These are phyloP conservation scores for Aspergillus mulundensis DNA, from an alignment of 495 filamentous ascomycete genomes.

Conservation along the genomic window DNA sequence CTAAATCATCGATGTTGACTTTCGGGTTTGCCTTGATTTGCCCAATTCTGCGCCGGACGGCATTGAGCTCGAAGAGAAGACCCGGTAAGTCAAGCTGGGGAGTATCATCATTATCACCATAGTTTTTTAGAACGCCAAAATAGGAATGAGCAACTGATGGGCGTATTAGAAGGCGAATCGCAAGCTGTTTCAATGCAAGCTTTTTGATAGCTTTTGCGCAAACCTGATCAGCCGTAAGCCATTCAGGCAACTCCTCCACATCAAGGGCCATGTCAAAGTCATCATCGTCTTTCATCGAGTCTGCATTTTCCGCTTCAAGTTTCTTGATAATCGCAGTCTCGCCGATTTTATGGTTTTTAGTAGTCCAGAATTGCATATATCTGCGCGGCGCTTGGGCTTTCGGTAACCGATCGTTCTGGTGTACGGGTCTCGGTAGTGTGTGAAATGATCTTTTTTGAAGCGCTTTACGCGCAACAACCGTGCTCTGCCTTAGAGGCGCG, in stretches of 20 bases:
- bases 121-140: conserved; percentile 33
- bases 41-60: conserved; percentile 28
- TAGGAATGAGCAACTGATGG: conserved; percentile 41
- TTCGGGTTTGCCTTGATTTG: conserved; percentile 20
- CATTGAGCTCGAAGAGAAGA: conserved; percentile 32
- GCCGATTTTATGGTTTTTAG: neutral
- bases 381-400: conserved; percentile 11
- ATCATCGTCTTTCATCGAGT: conserved; percentile 14
- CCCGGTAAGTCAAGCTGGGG: conserved; percentile 30
- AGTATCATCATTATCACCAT: conserved; percentile 22
- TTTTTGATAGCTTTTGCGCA: conserved; percentile 41
- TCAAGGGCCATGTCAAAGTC: conserved; percentile 15
- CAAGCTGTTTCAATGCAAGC: conserved; percentile 42
- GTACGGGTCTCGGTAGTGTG: conserved; percentile 11
- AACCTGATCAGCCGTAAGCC: conserved; percentile 28
- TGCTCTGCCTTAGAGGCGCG: conserved; percentile 24
- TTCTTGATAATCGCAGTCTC: conserved; percentile 4
- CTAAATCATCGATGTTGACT: conserved; percentile 28
- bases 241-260: conserved; percentile 23
- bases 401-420: conserved; percentile 8
- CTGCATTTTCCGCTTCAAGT: conserved; percentile 5
- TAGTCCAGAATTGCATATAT: neutral
- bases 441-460: conserved; percentile 25
- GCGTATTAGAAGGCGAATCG: conserved; percentile 37
- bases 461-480: conserved; percentile 16